Conservation (phyloP, 192 early-diverging fungal species). For the Dissophora globulifera region DNA sequence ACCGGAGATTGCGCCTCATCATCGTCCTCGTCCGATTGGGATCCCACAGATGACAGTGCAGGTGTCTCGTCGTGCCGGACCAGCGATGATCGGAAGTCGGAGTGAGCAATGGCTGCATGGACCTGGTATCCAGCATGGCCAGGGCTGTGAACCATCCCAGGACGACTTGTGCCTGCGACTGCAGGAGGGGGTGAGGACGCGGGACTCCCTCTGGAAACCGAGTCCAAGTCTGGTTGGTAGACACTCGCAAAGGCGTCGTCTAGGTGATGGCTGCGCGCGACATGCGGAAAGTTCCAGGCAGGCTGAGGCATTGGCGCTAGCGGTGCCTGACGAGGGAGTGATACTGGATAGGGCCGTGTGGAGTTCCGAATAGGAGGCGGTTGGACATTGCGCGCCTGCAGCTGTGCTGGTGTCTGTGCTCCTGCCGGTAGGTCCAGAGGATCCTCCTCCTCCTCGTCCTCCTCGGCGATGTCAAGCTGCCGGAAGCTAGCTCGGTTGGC, state of each 20-base stretch:
- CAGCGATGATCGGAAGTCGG: conserved; percentile 15
- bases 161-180: too few relatives aligned
- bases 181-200: too few relatives aligned
- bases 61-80: conserved; percentile 27
- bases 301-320: not conserved
- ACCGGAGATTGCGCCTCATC: conserved; percentile 25
- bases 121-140: conserved; percentile 10
- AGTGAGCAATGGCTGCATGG: conserved; percentile 13
- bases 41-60: conserved; percentile 31
- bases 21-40: conserved; percentile 24
- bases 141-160: not conserved
- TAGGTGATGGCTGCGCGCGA: not conserved
- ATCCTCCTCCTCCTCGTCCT: too few relatives aligned
- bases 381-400: not conserved
- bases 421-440: too few relatives aligned
- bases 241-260: conserved; percentile 2
- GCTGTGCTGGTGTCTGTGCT: not conserved
- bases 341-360: conserved; percentile 10
- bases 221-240: not conserved
- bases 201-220: too few relatives aligned
- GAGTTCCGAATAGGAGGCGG: not conserved
- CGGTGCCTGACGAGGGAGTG: conserved; percentile 1
- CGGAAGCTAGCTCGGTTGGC: not conserved
- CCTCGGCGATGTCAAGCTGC: conserved; percentile 14
- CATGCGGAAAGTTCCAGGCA: not conserved